These are phyloP conservation scores for Vitis amurensis DNA, from an alignment of 164 flowering plant species.

Conservation along the genomic window DNA sequence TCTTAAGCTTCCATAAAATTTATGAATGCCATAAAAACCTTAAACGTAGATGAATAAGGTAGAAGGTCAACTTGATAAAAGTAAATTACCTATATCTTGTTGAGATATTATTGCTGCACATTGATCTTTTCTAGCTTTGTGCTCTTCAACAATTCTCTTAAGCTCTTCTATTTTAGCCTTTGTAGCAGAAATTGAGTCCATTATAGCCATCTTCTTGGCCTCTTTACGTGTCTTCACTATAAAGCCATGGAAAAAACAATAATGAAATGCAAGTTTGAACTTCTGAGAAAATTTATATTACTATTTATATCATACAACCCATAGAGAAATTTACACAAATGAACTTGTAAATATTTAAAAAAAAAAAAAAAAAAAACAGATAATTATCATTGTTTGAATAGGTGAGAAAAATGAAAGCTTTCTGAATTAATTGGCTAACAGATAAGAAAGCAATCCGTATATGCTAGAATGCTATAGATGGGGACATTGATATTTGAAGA, in stretches of 20 bases:
- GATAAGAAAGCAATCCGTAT: too few species aligned
- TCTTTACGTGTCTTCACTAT: constrained; percentile 83
- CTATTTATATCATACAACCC: neutral
- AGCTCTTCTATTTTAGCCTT: constrained; percentile 64
- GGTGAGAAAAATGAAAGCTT: too few species aligned
- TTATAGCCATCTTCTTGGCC: constrained; percentile 57
- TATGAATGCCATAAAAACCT: neutral
- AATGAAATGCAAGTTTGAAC: neutral
- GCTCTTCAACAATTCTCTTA: constrained; percentile 44
- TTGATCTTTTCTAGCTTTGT: constrained; percentile 54
- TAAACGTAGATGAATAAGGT: neutral
- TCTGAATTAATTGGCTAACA: too few species aligned
- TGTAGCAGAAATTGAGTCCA: constrained; percentile 57
- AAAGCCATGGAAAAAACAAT: constrained; percentile 19
- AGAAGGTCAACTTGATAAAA: neutral
- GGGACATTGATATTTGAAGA: neutral
- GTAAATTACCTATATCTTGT: constrained; percentile 42
- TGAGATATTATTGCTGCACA: constrained; percentile 54
- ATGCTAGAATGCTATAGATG: too few species aligned
- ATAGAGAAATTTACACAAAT: neutral
- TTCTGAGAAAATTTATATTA: too few species aligned
- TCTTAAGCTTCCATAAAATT: neutral
- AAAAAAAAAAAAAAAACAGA: too few species aligned
- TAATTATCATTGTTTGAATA: too few species aligned
- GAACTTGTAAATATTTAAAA: neutral